Percentiles rank a stretch among this genome's conserved stretches.
phyloP scores from a whole-genome alignment of 176 grass and related monocot genomes.

The Cenchrus purpureus region DNA sequence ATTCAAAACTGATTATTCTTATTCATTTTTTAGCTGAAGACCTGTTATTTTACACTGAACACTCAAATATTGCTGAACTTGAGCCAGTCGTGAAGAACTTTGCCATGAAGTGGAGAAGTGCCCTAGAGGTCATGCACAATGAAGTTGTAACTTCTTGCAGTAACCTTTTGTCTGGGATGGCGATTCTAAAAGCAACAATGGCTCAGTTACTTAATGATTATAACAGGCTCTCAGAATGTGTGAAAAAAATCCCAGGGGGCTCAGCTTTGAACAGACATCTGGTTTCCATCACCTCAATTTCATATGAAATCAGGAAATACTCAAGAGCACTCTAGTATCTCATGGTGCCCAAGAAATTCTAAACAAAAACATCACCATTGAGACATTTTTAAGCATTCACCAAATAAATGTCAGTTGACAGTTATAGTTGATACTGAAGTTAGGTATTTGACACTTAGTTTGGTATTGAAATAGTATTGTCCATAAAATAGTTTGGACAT shows the following conservation, averaged over 20 bases:
- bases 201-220: slow-evolving; percentile 88
- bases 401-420: slow-evolving; percentile 6
- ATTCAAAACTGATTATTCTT: slow-evolving; percentile 27
- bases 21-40: slow-evolving; percentile 73
- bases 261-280: slow-evolving; percentile 70
- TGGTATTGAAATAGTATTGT: neutral
- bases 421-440: neutral
- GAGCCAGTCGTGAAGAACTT: slow-evolving; percentile 84
- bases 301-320: slow-evolving; percentile 95
- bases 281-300: slow-evolving; percentile 89
- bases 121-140: slow-evolving; percentile 86
- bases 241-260: slow-evolving; percentile 69
- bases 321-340: slow-evolving; percentile 68
- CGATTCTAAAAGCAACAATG: slow-evolving; percentile 79
- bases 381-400: neutral
- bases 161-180: slow-evolving; percentile 89
- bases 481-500: slow-evolving; percentile 9
- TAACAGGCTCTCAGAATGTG: slow-evolving; percentile 77
- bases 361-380: neutral
- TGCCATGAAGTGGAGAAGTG: slow-evolving; percentile 68
- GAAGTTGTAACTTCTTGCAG: slow-evolving; percentile 91
- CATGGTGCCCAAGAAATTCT: slow-evolving; percentile 8
- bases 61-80: slow-evolving; percentile 55
- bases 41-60: slow-evolving; percentile 49
- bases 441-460: neutral